Evolutionary conservation across 352 stramenopile genomes (phyloP), one percentile per base, ranked within the genome.

Genomic region (Phytophthora kernoviae): DNA sequence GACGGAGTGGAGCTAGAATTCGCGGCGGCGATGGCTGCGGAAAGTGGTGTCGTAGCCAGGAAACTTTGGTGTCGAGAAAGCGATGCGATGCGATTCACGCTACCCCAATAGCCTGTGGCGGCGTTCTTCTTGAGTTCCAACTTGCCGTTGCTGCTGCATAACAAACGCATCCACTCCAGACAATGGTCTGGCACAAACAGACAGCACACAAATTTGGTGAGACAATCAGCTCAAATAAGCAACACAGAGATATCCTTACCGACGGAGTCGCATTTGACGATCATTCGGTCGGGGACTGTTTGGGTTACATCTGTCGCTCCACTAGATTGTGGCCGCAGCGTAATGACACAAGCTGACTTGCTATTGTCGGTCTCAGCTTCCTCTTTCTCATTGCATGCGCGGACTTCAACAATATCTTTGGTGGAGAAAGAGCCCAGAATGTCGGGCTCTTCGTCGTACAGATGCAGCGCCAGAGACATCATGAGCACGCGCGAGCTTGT

Each of bases 101-200:
- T 96, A 10, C 87, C 87, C 84, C 84, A 96, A 43, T 82, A 76
- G 1, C 87, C 87, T 0, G 84, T 96, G 4, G 87, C 84, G 3
- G 87, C 87, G 45, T 94, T 96, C 67, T 93, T 93, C 69, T 94
- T 94, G 49, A 96, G 81, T 48, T 94, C 87, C 7, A 96, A 64
- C 65, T 94, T 96, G 58, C 83, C 80, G 58, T 96, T 94, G 60
- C 74, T 91, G 15, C 73, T 80, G 55, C 87, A 96, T 10, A 96
- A 61, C 53, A 96, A 54, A 5, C 87, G 84, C 87, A 96, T 96
- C 87, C 85, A 94, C 61, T 96, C 83, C 37, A 94, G 68, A 24
- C 87, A 94, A 54, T 93, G 81, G 63, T 96, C 87, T 95, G 34
- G 10, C 21, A 44, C 26, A 12, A 22, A 54, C 26, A 62, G 26